These are phyloP conservation scores for Stephania japonica DNA, from an alignment of 164 flowering plant species.

Conservation along the genomic window DNA sequence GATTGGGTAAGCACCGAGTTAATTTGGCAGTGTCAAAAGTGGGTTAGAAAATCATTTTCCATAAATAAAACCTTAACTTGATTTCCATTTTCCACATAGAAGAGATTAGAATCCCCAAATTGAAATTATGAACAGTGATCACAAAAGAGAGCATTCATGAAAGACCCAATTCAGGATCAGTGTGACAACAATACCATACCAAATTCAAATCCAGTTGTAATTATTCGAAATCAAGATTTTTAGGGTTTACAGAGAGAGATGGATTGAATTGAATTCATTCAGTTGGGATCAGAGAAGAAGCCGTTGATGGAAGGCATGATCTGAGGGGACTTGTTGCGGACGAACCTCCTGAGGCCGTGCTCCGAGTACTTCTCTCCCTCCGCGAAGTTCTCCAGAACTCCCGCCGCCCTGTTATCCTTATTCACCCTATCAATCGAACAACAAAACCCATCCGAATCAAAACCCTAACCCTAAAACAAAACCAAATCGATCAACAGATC, in stretches of 20 bases:
- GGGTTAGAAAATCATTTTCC: too few species aligned
- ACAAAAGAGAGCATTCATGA: neutral
- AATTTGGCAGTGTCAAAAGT: too few species aligned
- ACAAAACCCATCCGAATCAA: neutral
- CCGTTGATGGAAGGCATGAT: slow-evolving; percentile 46
- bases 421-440: slow-evolving; percentile 23
- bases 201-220: neutral
- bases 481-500: neutral
- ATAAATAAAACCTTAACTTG: too few species aligned
- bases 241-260: neutral
- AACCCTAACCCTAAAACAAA: neutral
- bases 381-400: slow-evolving; percentile 38
- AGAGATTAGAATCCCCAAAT: neutral
- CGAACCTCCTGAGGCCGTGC: slow-evolving; percentile 35
- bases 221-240: too few species aligned
- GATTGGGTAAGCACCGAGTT: too few species aligned
- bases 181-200: too few species aligned
- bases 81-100: too few species aligned
- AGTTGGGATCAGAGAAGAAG: slow-evolving; percentile 37
- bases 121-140: neutral
- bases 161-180: neutral
- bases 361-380: slow-evolving; percentile 44
- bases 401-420: slow-evolving; percentile 46
- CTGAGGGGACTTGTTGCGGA: slow-evolving; percentile 34
- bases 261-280: neutral